phyloP scores from a whole-genome alignment of 139 green algal species.

The Chlamydomonas eustigma region DNA sequence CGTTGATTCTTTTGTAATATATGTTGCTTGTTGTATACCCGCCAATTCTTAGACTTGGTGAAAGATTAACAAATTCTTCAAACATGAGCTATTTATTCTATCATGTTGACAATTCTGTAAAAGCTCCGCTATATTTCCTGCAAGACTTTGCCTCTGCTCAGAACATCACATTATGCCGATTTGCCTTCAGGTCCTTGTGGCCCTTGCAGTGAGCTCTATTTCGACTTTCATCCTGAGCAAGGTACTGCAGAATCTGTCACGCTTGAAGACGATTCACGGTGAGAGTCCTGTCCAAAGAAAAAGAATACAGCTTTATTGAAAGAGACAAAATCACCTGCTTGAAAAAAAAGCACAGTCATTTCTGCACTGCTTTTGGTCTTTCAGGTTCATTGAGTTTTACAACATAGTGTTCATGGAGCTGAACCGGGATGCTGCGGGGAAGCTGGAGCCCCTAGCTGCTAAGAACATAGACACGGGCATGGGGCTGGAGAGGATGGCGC shows the following conservation, averaged over 20 bases:
- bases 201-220: conserved; percentile 96
- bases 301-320: no score
- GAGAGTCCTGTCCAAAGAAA: not conserved
- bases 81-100: no score
- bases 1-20: no score
- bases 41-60: no score
- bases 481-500: conserved; percentile 90
- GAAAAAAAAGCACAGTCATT: not conserved
- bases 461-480: conserved; percentile 97
- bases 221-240: conserved; percentile 85
- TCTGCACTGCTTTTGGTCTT: not conserved
- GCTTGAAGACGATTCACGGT: conserved; percentile 62
- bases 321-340: conserved; percentile 1
- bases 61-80: no score
- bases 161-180: no score
- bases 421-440: conserved; percentile 66
- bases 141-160: no score
- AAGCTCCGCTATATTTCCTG: no score
- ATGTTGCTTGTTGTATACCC: no score
- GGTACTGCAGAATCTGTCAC: conserved; percentile 32
- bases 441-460: conserved; percentile 63
- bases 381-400: conserved; percentile 79
- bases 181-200: conserved; percentile 77
- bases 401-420: conserved; percentile 77
- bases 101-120: no score